Percentiles rank a stretch among this genome's conserved stretches.
Conservation (phyloP, 495 filamentous ascomycete species). For the Aspergillus sclerotioniger region DNA sequence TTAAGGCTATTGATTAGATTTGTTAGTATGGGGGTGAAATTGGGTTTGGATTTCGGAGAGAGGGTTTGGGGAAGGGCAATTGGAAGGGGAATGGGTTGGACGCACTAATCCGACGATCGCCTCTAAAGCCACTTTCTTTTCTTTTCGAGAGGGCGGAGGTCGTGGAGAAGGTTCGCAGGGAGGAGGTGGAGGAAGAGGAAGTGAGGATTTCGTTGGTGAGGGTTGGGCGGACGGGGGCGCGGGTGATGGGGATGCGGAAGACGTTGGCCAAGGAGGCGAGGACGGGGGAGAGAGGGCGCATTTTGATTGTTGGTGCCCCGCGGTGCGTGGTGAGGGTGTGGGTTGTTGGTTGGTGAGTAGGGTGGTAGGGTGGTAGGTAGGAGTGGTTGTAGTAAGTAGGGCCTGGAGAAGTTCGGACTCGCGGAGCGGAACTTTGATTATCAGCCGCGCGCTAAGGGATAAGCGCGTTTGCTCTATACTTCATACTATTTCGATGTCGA, state of each 20-base stretch:
- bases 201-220: conserved; percentile 29
- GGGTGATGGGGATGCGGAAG: conserved; percentile 42
- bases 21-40: neutral
- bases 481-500: neutral
- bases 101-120: conserved; percentile 51
- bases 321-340: conserved; percentile 14
- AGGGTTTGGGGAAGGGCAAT: neutral
- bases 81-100: neutral
- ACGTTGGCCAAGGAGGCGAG: conserved; percentile 47
- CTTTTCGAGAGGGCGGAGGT: conserved; percentile 37
- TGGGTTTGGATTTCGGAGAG: neutral
- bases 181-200: conserved; percentile 14
- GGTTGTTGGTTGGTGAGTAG: neutral
- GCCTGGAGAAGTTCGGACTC: conserved; percentile 11
- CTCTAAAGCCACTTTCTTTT: conserved; percentile 22
- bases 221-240: conserved; percentile 31
- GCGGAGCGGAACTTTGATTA: neutral
- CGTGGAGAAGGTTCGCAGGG: conserved; percentile 38
- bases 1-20: conserved; percentile 37
- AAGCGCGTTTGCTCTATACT: neutral
- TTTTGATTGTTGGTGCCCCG: conserved; percentile 25
- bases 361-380: neutral
- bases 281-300: conserved; percentile 40
- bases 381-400: neutral
- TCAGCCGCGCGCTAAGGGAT: conserved; percentile 7